Percentiles rank a stretch among this genome's conserved stretches.
Conservation (phyloP, 768 basidiomycete genomes). For the Collybia nuda region DNA sequence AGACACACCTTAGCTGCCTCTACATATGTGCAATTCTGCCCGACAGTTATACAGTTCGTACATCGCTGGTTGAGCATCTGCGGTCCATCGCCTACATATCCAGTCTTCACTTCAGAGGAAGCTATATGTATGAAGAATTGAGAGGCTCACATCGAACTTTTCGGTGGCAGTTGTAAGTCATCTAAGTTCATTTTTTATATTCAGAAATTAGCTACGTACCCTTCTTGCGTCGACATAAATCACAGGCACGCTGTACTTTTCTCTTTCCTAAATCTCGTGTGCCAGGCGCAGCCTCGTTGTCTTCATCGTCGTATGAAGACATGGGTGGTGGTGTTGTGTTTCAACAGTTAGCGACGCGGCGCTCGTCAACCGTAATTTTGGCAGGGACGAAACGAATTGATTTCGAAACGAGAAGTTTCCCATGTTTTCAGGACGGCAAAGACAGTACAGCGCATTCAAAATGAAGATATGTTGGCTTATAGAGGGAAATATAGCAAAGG, state of each 20-base stretch:
- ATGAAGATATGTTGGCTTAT: too few species aligned
- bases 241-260: conserved; percentile 76
- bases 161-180: not conserved
- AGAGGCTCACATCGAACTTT: conserved; percentile 25
- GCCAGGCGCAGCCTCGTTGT: too few species aligned
- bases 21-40: conserved; percentile 58
- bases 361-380: too few species aligned
- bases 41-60: conserved; percentile 48
- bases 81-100: conserved; percentile 61
- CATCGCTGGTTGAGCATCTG: conserved; percentile 64
- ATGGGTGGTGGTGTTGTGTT: too few species aligned
- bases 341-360: too few species aligned
- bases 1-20: conserved; percentile 62
- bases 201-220: conserved; percentile 37
- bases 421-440: too few species aligned
- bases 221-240: conserved; percentile 83
- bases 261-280: conserved; percentile 38
- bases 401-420: too few species aligned
- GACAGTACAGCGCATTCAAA: too few species aligned
- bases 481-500: too few species aligned
- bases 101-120: not conserved
- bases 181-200: not conserved
- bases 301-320: too few species aligned
- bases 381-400: too few species aligned
- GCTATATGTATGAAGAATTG: not conserved